Conservation (phyloP, 2,329 filamentous ascomycete species). For the Dendryphion nanum region DNA sequence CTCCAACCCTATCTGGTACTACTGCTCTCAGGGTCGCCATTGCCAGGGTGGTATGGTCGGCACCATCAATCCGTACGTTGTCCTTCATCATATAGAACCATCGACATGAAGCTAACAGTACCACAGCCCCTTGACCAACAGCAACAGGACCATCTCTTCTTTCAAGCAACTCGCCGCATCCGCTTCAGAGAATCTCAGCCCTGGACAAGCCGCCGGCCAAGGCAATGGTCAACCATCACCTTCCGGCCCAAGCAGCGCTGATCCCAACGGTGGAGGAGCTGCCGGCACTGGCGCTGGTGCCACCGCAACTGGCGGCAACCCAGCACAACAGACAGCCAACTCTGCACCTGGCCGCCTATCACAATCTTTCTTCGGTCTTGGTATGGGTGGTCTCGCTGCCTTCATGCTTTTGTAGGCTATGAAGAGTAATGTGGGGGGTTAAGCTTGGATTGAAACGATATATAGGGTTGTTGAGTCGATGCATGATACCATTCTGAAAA, state of each 20-base stretch:
- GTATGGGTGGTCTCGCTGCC: constrained; percentile 23
- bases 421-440: neutral
- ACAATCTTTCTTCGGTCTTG: constrained; percentile 25
- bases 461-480: too few relatives aligned
- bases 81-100: constrained; percentile 5
- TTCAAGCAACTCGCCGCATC: constrained; percentile 38
- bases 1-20: constrained; percentile 73
- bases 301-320: constrained; percentile 3
- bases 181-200: constrained; percentile 43
- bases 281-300: neutral
- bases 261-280: constrained; percentile 3
- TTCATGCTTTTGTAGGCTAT: constrained; percentile 27
- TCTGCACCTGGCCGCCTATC: constrained; percentile 18
- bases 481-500: constrained; percentile 10
- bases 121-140: constrained; percentile 26
- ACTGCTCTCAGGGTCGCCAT: constrained; percentile 72
- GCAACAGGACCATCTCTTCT: constrained; percentile 35
- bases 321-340: constrained; percentile 26
- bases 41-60: constrained; percentile 74
- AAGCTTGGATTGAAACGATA: neutral
- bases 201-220: constrained; percentile 28
- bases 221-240: constrained; percentile 4
- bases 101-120: constrained; percentile 14
- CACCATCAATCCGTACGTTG: constrained; percentile 70
- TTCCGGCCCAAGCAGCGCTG: constrained; percentile 11